Evolutionary conservation across 352 stramenopile species (phyloP).

Genomic region (Globisporangium recalcitrans): DNA sequence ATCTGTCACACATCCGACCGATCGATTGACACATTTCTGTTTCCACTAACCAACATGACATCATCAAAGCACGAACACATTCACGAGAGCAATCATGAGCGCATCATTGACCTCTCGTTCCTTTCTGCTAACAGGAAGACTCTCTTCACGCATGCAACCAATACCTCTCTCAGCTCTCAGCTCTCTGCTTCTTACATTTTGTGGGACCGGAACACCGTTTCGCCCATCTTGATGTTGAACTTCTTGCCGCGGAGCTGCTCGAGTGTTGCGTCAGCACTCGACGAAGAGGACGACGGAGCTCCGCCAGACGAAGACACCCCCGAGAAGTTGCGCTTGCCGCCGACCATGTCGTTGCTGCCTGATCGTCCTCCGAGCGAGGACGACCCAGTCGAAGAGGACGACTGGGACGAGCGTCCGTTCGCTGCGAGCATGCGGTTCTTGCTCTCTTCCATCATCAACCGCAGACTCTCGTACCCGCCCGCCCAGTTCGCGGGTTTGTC

Average conservation of each 20-base stretch:
- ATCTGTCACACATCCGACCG: too few relatives aligned
- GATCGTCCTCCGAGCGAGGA: slow-evolving; percentile 13
- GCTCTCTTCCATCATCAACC: slow-evolving; percentile 82
- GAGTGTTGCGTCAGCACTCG: slow-evolving; percentile 33
- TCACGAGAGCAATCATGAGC: too few relatives aligned
- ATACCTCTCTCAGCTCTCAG: background rate
- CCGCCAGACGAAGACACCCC: slow-evolving; percentile 5
- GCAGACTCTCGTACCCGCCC: slow-evolving; percentile 75
- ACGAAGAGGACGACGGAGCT: slow-evolving; percentile 8
- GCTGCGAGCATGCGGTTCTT: slow-evolving; percentile 49
- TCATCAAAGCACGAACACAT: too few relatives aligned
- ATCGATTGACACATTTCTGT: too few relatives aligned
- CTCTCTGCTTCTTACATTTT: slow-evolving; percentile 46
- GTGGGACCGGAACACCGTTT: slow-evolving; percentile 73
- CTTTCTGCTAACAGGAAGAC: background rate
- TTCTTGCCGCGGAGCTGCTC: slow-evolving; percentile 84
- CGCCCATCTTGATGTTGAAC: slow-evolving; percentile 83
- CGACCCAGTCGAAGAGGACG: background rate
- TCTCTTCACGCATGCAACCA: background rate
- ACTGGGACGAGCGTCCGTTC: slow-evolving; percentile 5
- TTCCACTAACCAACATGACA: too few relatives aligned
- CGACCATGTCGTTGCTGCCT: slow-evolving; percentile 24
- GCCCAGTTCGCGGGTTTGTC: slow-evolving; percentile 77
- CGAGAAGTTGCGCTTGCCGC: slow-evolving; percentile 28
- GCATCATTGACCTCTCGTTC: background rate